Base-by-base conservation (phyloP, 2,329 filamentous ascomycete species). In the Fusarium gaditjirri region DNA sequence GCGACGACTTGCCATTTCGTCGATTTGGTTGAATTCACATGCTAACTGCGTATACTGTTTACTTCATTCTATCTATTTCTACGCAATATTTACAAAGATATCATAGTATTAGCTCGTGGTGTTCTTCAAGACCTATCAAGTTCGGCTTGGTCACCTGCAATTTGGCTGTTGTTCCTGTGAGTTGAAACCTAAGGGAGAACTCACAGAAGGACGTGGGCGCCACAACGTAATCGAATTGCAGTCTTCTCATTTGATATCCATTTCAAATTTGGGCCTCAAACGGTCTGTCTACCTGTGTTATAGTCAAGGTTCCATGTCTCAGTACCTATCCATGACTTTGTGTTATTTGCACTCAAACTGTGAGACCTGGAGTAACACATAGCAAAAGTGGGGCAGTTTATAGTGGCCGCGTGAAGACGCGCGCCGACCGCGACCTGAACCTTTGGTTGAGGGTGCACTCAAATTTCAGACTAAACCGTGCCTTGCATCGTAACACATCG, bases 371-470 rank as follows among this genome's bases (percentile, higher is more conserved):
- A n/a, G 13, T 16, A 17, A 8, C 33, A 52, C 29, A 39, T 13
- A 29, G 14, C 25, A 49, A 55, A 39, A 61, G 55, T 73, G 70
- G 70, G 25, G 16, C 65, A 3, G 5, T 36, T 63, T 75, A 75
- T 70, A 75, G 72, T 74, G 72, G 53, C 66, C 66, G 70, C 70
- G 70, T 73, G 43, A 53, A 56, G 69, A 71, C 70, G 71, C 62
- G 64, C 56, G 33, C 43, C 36, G 55, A 71, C 52, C 71, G 71
- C 71, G 67, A 68, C 58, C 39, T 31, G n/a, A 55, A 46, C 39
- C 53, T 54, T 70, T 66, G 43, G 55, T 27, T 66, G 60, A 52
- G 60, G 35, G 52, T 61, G 31, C 47, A 71, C 63, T 73, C 57
- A 73, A 73, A 73, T 73, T 73, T 73, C 71, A 44, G 61, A 65